Base-by-base conservation (phyloP, 352 stramenopile species). In the Globisporangium uncinulatum region DNA sequence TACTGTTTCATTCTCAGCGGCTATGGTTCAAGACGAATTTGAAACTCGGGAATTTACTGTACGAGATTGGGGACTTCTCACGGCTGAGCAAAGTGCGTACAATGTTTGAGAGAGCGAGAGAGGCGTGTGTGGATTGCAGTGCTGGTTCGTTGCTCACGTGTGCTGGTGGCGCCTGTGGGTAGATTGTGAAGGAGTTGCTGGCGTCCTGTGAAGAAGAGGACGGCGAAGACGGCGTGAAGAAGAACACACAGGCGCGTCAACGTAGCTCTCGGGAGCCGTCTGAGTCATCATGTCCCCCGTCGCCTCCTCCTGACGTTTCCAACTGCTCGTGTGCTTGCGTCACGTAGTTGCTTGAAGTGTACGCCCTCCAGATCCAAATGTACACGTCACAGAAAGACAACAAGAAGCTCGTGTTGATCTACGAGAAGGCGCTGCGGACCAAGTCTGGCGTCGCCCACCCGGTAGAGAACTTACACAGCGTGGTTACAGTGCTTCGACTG, bases 11-110 rank as follows among this genome's bases (percentile, higher is more conserved):
- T 29, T 46, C n/a, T 45, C 53, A 92, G 77, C 79, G 94, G 3
- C 57, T 98, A 14, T 98, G 94, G 94, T 98, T 98, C 76, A 98
- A 98, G 71, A 98, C 92, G 21, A 97, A 96, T 63, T 62, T 98
- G 10, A 98, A 98, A 61, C 83, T 97, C 43, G 94, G 94, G 11
- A 97, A 98, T 52, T 67, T 98, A 37, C 62, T 98, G 47, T 97
- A 82, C 76, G 80, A 92, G 74, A 89, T 89, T 51, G 62, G 69
- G 32, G 79, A 92, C 50, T 92, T 85, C 59, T 70, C 74, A 13
- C 71, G 81, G 6, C 59, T 92, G 31, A 86, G 62, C 61, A 92
- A 89, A 67, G 79, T 88, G 34, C n/a, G 50, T 29, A n/a, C 8
- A 21, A 24, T 9, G n/a, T 6, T 19, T 19, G 9, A 6, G n/a